These are phyloP conservation scores for Cordyceps fumosorosea DNA, from an alignment of 2,329 filamentous ascomycete species.

Conservation along the genomic window DNA sequence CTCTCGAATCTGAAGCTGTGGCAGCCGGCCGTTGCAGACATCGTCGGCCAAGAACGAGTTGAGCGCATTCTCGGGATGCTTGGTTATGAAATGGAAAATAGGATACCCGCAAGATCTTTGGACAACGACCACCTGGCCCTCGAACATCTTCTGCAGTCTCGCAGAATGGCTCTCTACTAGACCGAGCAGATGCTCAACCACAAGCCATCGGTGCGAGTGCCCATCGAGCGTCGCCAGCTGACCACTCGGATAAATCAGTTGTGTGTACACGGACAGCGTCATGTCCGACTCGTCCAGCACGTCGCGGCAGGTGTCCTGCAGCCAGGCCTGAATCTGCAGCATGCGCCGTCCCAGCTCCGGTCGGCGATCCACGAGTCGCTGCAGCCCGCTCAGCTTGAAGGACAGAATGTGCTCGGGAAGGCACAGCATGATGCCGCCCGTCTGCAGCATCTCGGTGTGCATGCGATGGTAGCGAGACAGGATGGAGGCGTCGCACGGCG, in stretches of 20 bases:
- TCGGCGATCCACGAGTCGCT: slow-evolving; percentile 44
- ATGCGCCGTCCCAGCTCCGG: slow-evolving; percentile 37
- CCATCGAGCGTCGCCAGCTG: slow-evolving; percentile 42
- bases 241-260: slow-evolving; percentile 52
- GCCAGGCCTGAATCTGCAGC: slow-evolving; percentile 43
- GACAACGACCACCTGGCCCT: slow-evolving; percentile 19
- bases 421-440: slow-evolving; percentile 48
- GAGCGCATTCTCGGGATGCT: slow-evolving; percentile 39
- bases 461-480: slow-evolving; percentile 32
- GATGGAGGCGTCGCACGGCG: slow-evolving; percentile 25
- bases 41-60: slow-evolving; percentile 33
- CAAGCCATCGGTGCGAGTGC: slow-evolving; percentile 45
- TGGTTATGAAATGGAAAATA: slow-evolving; percentile 47
- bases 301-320: slow-evolving; percentile 47
- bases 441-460: slow-evolving; percentile 32
- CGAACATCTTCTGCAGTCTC: slow-evolving; percentile 31
- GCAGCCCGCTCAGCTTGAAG: slow-evolving; percentile 55
- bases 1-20: slow-evolving; percentile 14
- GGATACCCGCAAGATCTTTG: slow-evolving; percentile 40
- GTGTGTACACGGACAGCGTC: slow-evolving; percentile 45
- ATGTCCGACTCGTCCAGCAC: slow-evolving; percentile 59
- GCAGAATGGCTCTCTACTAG: slow-evolving; percentile 33
- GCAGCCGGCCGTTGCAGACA: slow-evolving; percentile 27
- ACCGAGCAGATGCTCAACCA: slow-evolving; percentile 33
- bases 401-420: slow-evolving; percentile 61